Percentiles rank a stretch among this genome's conserved stretches.
Evolutionary conservation across 306 rosid species (phyloP).

Genomic region (Potentilla sterilis): DNA sequence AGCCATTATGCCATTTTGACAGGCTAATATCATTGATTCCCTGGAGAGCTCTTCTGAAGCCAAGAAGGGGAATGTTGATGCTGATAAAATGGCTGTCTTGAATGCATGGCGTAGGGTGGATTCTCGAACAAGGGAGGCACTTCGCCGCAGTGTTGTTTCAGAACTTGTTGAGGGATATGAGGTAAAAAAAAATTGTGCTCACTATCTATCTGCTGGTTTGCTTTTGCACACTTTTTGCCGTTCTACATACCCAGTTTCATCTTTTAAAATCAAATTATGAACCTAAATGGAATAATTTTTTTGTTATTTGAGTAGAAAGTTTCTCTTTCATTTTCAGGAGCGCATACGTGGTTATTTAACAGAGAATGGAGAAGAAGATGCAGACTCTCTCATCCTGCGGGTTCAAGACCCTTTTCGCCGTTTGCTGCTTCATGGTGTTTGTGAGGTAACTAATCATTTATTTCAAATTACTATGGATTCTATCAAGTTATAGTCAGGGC

Average conservation of each 20-base stretch:
- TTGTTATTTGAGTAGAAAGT: background rate
- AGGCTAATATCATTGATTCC: slow-evolving; percentile 69
- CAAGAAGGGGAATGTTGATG: slow-evolving; percentile 55
- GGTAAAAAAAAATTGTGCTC: slow-evolving; percentile 53
- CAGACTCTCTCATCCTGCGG: slow-evolving; percentile 50
- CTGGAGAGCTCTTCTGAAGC: slow-evolving; percentile 42
- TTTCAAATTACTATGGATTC: background rate
- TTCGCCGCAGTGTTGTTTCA: slow-evolving; percentile 70
- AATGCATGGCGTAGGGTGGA: slow-evolving; percentile 66
- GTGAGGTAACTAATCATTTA: slow-evolving; percentile 60
- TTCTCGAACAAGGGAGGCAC: slow-evolving; percentile 82
- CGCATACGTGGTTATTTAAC: slow-evolving; percentile 55
- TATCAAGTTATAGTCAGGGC: background rate
- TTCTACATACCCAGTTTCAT: background rate
- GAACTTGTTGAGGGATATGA: slow-evolving; percentile 80
- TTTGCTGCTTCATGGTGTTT: slow-evolving; percentile 84
- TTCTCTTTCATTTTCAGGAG: slow-evolving; percentile 39
- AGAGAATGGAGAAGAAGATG: slow-evolving; percentile 44
- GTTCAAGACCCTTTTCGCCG: slow-evolving; percentile 83
- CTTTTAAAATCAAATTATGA: background rate
- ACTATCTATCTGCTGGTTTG: background rate
- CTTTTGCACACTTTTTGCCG: background rate
- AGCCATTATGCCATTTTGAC: slow-evolving; percentile 24
- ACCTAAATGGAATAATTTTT: background rate
- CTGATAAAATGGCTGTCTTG: slow-evolving; percentile 52